phyloP scores from a whole-genome alignment of 768 basidiomycete genomes.

The Royoungia palumana region DNA sequence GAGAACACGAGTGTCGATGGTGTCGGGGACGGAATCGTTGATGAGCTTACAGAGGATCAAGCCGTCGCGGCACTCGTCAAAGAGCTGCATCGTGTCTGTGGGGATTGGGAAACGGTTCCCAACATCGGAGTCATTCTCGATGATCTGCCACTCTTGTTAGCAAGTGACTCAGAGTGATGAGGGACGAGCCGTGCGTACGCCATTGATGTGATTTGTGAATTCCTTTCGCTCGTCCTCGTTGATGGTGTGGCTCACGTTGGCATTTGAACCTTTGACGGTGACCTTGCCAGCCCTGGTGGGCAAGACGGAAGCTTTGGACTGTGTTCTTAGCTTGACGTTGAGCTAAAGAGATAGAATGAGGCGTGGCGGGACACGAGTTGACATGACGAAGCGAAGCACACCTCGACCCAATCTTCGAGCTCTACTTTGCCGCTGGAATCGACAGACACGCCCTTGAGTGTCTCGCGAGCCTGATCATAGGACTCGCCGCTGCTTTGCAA shows the following conservation, averaged over 20 bases:
- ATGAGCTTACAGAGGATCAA: constrained; percentile 97
- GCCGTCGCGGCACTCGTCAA: constrained; percentile 95
- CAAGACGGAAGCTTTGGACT: constrained; percentile 42
- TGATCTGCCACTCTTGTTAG: constrained; percentile 53
- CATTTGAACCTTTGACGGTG: constrained; percentile 90
- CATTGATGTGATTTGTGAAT: constrained; percentile 98
- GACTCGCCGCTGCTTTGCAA: constrained; percentile 80
- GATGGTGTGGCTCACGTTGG: constrained; percentile 94
- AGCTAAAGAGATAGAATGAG: constrained; percentile 45
- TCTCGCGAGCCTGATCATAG: constrained; percentile 86
- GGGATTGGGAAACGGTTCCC: constrained; percentile 84
- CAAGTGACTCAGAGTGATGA: not conserved
- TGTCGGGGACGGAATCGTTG: constrained; percentile 99
- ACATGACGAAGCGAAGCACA: constrained; percentile 34
- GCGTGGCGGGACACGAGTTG: constrained; percentile 14
- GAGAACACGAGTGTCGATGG: constrained; percentile 96
- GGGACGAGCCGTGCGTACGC: constrained; percentile 48
- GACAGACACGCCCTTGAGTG: constrained; percentile 89
- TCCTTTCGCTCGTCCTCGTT: constrained; percentile 94
- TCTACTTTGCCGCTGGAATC: constrained; percentile 96
- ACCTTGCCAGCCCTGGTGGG: constrained; percentile 82
- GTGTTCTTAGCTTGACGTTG: constrained; percentile 71
- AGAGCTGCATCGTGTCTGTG: constrained; percentile 96
- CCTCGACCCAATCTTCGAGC: constrained; percentile 98
- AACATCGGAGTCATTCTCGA: constrained; percentile 88